A percentile compares a stretch with the other conserved stretches of the same genome.
phyloP scores from a whole-genome alignment of 495 filamentous ascomycete genomes.

The Oleoguttula mirabilis region DNA sequence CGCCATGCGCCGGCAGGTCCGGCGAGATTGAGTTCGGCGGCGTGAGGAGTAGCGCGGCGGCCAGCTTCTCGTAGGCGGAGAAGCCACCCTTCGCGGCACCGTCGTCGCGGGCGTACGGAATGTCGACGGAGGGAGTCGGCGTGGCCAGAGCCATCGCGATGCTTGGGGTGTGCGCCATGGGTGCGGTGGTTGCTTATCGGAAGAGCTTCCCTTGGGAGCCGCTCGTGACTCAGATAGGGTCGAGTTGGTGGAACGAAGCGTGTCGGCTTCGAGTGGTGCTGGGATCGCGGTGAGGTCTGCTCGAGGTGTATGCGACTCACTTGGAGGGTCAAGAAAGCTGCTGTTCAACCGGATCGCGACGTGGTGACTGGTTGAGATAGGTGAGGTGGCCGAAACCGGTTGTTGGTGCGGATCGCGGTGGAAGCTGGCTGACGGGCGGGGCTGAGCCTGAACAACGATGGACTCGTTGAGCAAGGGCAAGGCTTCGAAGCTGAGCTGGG shows the following conservation, averaged over 20 bases:
- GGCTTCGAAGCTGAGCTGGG: no score
- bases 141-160: slow-evolving; percentile 53
- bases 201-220: slow-evolving; percentile 7
- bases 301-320: slow-evolving; percentile 8
- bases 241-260: not conserved
- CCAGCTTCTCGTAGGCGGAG: slow-evolving; percentile 48
- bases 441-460: no score
- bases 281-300: not conserved
- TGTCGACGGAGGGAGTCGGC: slow-evolving; percentile 55
- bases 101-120: slow-evolving; percentile 47
- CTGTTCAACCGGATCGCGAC: no score
- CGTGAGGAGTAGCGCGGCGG: slow-evolving; percentile 65
- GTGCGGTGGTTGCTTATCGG: slow-evolving; percentile 35
- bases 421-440: no score
- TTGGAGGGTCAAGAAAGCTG: slow-evolving; percentile 13
- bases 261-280: not conserved
- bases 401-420: no score
- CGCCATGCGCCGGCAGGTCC: slow-evolving; percentile 67
- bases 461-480: no score
- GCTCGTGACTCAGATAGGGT: not conserved
- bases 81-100: slow-evolving; percentile 39
- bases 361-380: no score
- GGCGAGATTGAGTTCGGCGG: slow-evolving; percentile 96
- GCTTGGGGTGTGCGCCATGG: slow-evolving; percentile 51
- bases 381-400: no score